These are phyloP conservation scores for Yamadazyma trypodendri DNA, from an alignment of 1,139 yeast genomes.

Conservation along the genomic window DNA sequence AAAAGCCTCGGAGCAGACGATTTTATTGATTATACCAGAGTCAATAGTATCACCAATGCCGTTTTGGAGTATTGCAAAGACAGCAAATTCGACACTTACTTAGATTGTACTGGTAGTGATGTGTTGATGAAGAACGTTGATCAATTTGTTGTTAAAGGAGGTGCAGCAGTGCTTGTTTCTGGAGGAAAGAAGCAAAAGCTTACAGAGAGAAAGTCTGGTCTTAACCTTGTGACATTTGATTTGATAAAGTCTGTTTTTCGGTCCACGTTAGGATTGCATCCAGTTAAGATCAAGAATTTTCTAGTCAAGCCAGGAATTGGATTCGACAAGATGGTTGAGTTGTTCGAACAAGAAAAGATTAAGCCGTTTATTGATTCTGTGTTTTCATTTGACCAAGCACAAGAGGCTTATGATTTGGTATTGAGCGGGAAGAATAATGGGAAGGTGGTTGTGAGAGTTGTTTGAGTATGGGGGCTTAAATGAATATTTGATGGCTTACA, in stretches of 20 bases:
- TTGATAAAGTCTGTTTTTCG: constrained; percentile 3
- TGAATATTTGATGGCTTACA: no score
- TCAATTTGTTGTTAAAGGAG: constrained; percentile 16
- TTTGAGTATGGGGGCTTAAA: background rate
- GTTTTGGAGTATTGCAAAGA: constrained; percentile 25
- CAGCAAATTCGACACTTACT: constrained; percentile 35
- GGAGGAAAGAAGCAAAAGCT: constrained; percentile 40
- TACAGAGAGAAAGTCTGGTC: background rate
- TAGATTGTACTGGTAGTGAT: constrained; percentile 31
- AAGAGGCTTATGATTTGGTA: constrained; percentile 49
- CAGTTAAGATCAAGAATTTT: constrained; percentile 14
- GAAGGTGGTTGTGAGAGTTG: constrained; percentile 47
- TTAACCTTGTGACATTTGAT: constrained; percentile 4
- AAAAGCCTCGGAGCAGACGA: constrained; percentile 51
- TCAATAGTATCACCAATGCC: constrained; percentile 20
- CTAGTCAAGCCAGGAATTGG: constrained; percentile 8
- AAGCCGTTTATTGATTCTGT: constrained; percentile 53
- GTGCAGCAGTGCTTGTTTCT: constrained; percentile 48
- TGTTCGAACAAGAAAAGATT: constrained; percentile 42
- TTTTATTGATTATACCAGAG: constrained; percentile 48
- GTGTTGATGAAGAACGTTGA: constrained; percentile 15
- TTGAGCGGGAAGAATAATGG: constrained; percentile 55
- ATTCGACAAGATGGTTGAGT: constrained; percentile 18
- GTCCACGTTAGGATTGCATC: constrained; percentile 12
- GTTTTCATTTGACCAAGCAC: constrained; percentile 46